Percentiles rank a stretch among this genome's conserved stretches.
phyloP scores from a whole-genome alignment of 2,329 filamentous ascomycete genomes.

The Zasmidium cellare region DNA sequence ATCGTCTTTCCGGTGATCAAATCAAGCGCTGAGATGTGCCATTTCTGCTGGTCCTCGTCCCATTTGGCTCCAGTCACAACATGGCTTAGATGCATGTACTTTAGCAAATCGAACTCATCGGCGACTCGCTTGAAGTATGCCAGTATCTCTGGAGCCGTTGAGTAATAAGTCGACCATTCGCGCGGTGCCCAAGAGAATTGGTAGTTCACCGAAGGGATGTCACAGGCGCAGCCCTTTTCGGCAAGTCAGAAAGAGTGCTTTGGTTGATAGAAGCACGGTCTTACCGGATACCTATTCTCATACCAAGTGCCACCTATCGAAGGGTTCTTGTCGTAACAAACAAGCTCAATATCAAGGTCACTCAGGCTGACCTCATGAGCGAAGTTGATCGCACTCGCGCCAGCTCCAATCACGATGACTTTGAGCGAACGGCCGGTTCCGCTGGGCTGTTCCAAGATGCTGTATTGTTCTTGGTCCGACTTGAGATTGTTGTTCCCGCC shows the following conservation, averaged over 20 bases:
- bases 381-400: background rate
- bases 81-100: constrained; percentile 45
- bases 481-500: too few relatives aligned
- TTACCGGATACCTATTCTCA: constrained; percentile 2
- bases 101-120: constrained; percentile 41
- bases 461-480: background rate
- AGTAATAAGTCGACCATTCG: constrained; percentile 47
- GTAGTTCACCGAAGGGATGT: too few relatives aligned
- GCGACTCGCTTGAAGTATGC: constrained; percentile 46
- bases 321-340: constrained; percentile 35
- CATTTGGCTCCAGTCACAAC: constrained; percentile 43
- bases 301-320: background rate
- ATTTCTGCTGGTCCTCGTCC: constrained; percentile 39
- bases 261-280: background rate
- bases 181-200: too few relatives aligned
- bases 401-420: background rate
- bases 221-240: too few relatives aligned
- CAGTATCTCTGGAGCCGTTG: constrained; percentile 46
- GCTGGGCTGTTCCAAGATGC: background rate
- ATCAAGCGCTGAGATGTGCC: constrained; percentile 35
- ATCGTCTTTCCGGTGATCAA: constrained; percentile 27
- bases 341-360: constrained; percentile 14
- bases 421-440: background rate
- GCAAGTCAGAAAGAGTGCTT: too few relatives aligned
- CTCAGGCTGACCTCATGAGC: background rate